Conservation (phyloP, 2,329 filamentous ascomycete species). For the Mycogone perniciosa region DNA sequence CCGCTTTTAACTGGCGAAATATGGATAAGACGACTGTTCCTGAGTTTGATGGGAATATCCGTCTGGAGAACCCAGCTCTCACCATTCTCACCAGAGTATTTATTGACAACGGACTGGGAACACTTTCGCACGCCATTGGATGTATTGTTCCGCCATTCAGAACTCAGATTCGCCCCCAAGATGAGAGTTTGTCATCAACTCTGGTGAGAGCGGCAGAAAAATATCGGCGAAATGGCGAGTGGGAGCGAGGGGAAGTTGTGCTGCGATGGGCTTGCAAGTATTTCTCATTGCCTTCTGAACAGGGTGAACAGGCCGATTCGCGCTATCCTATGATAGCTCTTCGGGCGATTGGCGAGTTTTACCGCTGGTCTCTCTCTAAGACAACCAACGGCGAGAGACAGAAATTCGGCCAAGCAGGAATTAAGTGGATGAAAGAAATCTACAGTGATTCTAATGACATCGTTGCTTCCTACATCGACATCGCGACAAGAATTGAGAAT, state of each 20-base stretch:
- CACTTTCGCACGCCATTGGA: conserved; percentile 7
- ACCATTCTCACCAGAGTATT: conserved; percentile 12
- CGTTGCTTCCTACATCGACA: conserved; percentile 5
- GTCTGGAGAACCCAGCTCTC: conserved; percentile 6
- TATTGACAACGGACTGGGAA: conserved; percentile 9
- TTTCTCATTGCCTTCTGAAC: background rate
- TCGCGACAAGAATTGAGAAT: background rate
- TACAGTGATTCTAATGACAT: background rate
- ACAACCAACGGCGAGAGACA: background rate
- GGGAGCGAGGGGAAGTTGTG: background rate
- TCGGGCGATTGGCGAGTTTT: conserved; percentile 3
- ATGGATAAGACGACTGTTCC: conserved; percentile 1
- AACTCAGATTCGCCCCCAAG: background rate
- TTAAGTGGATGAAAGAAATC: conserved; percentile 4
- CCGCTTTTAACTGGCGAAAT: background rate
- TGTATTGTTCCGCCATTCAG: conserved; percentile 13
- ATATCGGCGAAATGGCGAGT: background rate
- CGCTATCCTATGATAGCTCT: background rate
- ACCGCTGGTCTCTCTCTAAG: conserved; percentile 7
- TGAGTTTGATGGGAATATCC: conserved; percentile 8
- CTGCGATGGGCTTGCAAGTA: conserved; percentile 4
- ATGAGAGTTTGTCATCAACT: background rate
- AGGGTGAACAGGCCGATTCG: background rate
- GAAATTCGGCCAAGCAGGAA: background rate
- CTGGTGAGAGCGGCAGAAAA: background rate